Evolutionary conservation across 768 basidiomycete species (phyloP).

Genomic region (Phlebiopsis flavidoalba): DNA sequence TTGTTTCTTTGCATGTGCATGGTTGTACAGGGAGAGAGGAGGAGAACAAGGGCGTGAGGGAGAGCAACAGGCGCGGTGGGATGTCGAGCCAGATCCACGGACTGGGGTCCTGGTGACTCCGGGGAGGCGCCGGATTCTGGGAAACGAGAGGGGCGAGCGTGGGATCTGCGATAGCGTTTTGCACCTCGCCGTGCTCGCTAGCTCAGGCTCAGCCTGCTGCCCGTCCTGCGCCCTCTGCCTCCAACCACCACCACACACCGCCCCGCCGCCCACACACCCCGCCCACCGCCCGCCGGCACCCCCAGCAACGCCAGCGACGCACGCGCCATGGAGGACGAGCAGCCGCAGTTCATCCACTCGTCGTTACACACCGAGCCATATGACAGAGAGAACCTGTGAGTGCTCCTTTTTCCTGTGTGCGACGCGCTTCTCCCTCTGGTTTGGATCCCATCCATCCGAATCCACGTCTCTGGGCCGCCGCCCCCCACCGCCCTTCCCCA

Average conservation of each 20-base stretch:
- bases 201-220: background rate
- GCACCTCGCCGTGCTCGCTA: background rate
- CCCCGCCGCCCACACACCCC: background rate
- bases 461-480: conserved; percentile 11
- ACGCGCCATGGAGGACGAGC: conserved; percentile 14
- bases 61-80: background rate
- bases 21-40: no score
- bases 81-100: conserved; percentile 3
- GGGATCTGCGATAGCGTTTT: conserved; percentile 2
- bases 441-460: conserved; percentile 5
- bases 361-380: conserved; percentile 10
- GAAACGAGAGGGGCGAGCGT: background rate
- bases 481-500: background rate
- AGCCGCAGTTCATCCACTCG: conserved; percentile 14
- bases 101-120: conserved; percentile 2
- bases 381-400: conserved; percentile 16
- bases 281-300: no score
- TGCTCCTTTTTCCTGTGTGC: background rate
- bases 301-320: background rate
- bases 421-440: background rate
- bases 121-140: conserved; percentile 3
- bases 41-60: background rate
- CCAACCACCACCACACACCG: background rate
- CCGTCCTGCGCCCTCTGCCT: background rate
- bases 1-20: background rate